A percentile compares a stretch with the other conserved stretches of the same genome.
These are phyloP conservation scores for Fraxinus greggii DNA, from an alignment of 305 asterid species.

Conservation along the genomic window DNA sequence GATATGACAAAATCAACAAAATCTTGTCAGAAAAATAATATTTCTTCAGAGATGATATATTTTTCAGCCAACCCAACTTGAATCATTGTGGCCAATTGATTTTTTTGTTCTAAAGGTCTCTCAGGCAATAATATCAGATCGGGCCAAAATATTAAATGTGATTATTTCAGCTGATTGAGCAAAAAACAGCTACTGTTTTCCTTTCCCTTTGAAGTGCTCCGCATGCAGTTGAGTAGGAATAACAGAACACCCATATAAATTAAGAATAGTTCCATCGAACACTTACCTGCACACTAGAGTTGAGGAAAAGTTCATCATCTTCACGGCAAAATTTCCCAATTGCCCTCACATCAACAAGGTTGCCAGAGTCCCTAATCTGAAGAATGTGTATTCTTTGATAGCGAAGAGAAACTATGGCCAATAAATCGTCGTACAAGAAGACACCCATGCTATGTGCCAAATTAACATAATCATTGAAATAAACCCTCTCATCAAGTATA, in stretches of 20 bases:
- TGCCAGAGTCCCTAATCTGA: constrained; percentile 91
- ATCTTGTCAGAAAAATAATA: not conserved
- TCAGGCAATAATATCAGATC: not conserved
- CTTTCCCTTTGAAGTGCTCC: not conserved
- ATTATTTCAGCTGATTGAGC: not conserved
- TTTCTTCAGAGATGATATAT: not conserved
- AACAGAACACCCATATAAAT: constrained; percentile 5
- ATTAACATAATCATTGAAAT: constrained; percentile 79
- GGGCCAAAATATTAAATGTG: not conserved
- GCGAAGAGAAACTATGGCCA: constrained; percentile 88
- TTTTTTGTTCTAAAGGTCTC: not conserved
- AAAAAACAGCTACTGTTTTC: not conserved
- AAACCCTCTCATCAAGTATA: constrained; percentile 80
- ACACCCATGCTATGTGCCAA: constrained; percentile 88
- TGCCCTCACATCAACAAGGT: constrained; percentile 74
- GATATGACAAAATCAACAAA: not conserved
- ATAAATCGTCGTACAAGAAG: constrained; percentile 86
- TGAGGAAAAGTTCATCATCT: constrained; percentile 92
- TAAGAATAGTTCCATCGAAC: constrained; percentile 21
- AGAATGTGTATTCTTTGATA: constrained; percentile 92
- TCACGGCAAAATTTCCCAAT: constrained; percentile 91
- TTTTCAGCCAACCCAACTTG: not conserved
- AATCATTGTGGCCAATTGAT: not conserved
- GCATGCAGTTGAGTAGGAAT: not conserved
- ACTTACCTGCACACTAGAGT: constrained; percentile 85